phyloP scores from a whole-genome alignment of 176 grass and related monocot species.

The Secale cereale region DNA sequence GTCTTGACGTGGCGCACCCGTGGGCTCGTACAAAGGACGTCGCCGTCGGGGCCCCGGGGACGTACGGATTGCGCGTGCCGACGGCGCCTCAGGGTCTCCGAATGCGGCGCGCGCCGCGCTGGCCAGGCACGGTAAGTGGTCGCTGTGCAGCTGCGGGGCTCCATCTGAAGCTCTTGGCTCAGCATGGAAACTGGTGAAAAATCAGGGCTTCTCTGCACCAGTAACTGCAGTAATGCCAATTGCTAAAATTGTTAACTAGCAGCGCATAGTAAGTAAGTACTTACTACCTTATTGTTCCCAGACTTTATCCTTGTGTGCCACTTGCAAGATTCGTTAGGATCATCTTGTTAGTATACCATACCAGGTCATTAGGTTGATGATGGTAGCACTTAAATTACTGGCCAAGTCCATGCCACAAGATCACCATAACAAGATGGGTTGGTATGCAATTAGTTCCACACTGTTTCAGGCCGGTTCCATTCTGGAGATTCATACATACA shows the following conservation, averaged over 20 bases:
- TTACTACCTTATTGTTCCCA: no score
- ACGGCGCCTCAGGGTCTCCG: conserved; percentile 1
- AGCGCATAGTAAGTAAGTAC: no score
- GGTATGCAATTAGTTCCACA: no score
- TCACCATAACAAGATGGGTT: no score
- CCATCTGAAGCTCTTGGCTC: background rate
- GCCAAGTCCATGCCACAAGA: no score
- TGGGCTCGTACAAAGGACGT: background rate
- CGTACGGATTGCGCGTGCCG: background rate
- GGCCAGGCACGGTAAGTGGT: background rate
- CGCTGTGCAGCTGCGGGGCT: background rate
- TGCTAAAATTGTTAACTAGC: background rate
- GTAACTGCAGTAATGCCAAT: background rate
- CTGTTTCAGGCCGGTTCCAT: no score
- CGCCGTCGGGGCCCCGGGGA: background rate
- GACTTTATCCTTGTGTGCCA: background rate
- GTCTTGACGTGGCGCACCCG: background rate
- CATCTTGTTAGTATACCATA: background rate
- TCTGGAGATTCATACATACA: no score
- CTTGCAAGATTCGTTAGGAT: background rate
- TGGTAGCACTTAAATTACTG: no score
- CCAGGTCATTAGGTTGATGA: background rate
- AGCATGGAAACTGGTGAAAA: no score
- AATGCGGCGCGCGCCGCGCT: background rate
- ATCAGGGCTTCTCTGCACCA: background rate